Conservation (phyloP, 176 grass and related monocot genomes). For the Thalia dealbata region DNA sequence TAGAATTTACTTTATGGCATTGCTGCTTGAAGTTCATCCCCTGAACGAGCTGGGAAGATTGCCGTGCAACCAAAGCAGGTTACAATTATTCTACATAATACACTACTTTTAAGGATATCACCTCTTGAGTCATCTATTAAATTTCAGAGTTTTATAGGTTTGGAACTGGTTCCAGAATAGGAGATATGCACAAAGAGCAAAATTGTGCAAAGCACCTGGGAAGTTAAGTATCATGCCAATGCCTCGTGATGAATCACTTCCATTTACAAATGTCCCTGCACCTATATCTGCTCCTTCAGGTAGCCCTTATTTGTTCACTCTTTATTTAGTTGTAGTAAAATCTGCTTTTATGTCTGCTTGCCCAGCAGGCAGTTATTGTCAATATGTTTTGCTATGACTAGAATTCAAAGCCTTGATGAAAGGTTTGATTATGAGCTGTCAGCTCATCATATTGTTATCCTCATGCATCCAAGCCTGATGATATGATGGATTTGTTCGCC, state of each 20-base stretch:
- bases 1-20: neutral
- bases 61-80: conserved; percentile 85
- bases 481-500: too few species aligned
- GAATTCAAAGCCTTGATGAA: too few species aligned
- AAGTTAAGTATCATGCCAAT: conserved; percentile 25
- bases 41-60: conserved; percentile 60
- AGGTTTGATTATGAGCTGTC: too few species aligned
- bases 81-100: neutral
- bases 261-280: conserved; percentile 23
- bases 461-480: too few species aligned
- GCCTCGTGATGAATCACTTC: conserved; percentile 11
- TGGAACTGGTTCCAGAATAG: conserved; percentile 99
- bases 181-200: conserved; percentile 85
- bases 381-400: neutral
- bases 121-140: neutral
- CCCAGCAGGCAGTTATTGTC: neutral
- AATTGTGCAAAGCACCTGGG: conserved; percentile 26
- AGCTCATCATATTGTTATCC: too few species aligned
- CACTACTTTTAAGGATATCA: neutral
- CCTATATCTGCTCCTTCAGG: conserved; percentile 43
- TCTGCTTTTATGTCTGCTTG: neutral
- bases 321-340: conserved; percentile 3
- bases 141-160: conserved; percentile 36
- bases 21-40: conserved; percentile 32
- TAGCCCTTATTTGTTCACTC: conserved; percentile 23